A percentile compares a stretch with the other conserved stretches of the same genome.
phyloP scores from a whole-genome alignment of 768 basidiomycete species.

The Auricularia sp. region DNA sequence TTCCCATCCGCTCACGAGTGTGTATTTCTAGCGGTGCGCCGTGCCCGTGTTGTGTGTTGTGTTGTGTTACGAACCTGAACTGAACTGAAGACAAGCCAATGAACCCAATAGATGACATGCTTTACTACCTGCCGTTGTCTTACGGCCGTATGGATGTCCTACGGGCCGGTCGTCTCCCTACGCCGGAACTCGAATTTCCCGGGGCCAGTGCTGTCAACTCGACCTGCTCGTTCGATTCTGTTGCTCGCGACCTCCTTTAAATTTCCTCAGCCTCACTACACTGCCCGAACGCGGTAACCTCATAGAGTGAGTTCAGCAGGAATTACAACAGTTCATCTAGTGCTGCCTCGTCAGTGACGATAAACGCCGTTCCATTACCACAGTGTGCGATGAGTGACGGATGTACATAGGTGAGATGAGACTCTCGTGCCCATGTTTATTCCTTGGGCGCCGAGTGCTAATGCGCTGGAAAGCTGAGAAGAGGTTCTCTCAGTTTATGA shows the following conservation, averaged over 20 bases:
- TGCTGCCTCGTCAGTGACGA: conserved; percentile 74
- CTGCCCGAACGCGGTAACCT: too few relatives aligned
- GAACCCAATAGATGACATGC: not conserved
- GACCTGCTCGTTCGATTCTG: too few relatives aligned
- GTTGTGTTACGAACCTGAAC: not conserved
- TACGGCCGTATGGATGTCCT: too few relatives aligned
- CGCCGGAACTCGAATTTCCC: too few relatives aligned
- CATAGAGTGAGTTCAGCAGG: too few relatives aligned
- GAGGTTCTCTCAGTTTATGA: not conserved
- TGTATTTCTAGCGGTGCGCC: not conserved
- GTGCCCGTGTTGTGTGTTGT: not conserved
- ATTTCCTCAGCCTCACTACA: too few relatives aligned
- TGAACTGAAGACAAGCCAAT: not conserved
- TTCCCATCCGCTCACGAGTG: not conserved
- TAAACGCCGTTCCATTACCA: conserved; percentile 61
- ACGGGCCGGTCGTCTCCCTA: too few relatives aligned
- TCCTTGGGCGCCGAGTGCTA: conserved; percentile 31
- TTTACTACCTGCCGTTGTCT: too few relatives aligned
- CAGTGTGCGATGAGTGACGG: not conserved
- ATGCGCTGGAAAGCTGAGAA: not conserved
- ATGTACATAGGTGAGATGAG: not conserved
- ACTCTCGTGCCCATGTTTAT: conserved; percentile 58
- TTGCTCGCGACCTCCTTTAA: too few relatives aligned
- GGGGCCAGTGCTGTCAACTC: too few relatives aligned
- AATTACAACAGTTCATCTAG: too few relatives aligned